Conservation (phyloP, 208 protist species). For the Herpetomonas samuelpessoai region DNA sequence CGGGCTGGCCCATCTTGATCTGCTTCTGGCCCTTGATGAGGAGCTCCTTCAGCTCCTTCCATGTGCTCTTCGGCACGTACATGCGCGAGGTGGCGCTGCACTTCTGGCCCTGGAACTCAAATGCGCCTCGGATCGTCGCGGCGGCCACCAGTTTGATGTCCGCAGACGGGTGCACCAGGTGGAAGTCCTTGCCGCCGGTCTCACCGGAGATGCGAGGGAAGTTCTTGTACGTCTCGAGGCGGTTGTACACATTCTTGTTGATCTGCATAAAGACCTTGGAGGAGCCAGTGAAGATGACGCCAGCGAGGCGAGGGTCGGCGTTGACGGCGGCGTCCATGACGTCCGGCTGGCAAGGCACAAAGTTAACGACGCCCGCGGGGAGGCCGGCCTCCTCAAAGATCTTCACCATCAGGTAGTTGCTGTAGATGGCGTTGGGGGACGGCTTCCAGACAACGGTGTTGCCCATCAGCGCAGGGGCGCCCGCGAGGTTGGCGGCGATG, state of each 20-base stretch:
- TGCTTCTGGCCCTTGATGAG: conserved; percentile 81
- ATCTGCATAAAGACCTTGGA: conserved; percentile 92
- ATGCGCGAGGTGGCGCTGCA: conserved; percentile 91
- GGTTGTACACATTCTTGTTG: conserved; percentile 90
- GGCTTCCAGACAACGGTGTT: conserved; percentile 98
- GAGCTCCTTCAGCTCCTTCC: conserved; percentile 79
- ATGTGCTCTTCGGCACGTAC: conserved; percentile 94
- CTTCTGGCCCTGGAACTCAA: conserved; percentile 98
- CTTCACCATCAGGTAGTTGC: conserved; percentile 94
- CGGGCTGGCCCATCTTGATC: conserved; percentile 93
- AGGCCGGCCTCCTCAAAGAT: conserved; percentile 95
- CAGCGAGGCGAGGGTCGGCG: conserved; percentile 82
- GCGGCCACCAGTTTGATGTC: conserved; percentile 86
- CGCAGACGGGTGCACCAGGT: conserved; percentile 92
- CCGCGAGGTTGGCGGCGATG: conserved; percentile 95
- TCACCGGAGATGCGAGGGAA: conserved; percentile 96
- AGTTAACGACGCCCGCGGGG: conserved; percentile 96
- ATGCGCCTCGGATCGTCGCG: conserved; percentile 90
- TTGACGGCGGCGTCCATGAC: conserved; percentile 80
- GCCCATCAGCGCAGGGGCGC: conserved; percentile 96
- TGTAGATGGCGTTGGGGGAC: conserved; percentile 83
- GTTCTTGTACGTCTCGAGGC: conserved; percentile 89
- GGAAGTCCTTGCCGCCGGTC: conserved; percentile 98
- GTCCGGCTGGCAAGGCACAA: conserved; percentile 80
- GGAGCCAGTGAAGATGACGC: conserved; percentile 96